These are phyloP conservation scores for Ophidiomyces ophidiicola DNA, from an alignment of 2,329 filamentous ascomycete genomes.

Conservation along the genomic window DNA sequence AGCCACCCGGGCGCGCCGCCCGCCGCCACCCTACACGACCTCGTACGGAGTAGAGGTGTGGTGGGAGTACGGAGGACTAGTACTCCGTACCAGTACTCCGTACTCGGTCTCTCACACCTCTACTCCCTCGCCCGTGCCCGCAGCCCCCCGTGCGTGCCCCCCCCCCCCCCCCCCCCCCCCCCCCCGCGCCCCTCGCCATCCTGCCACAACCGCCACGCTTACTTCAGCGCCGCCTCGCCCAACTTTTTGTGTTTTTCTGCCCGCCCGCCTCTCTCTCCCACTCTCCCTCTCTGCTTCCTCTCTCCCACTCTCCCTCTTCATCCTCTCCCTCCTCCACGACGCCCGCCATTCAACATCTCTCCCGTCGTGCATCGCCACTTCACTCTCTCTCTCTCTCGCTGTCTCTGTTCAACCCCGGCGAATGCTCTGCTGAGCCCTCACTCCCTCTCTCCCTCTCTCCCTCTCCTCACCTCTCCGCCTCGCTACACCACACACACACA, in stretches of 20 bases:
- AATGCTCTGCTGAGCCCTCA: neutral
- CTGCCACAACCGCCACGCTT: slow-evolving; percentile 9
- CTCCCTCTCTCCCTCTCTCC: slow-evolving; percentile 12
- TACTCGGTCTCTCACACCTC: too few relatives aligned
- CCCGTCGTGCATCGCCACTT: slow-evolving; percentile 5
- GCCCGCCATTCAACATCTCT: slow-evolving; percentile 12
- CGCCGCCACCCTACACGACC: too few relatives aligned
- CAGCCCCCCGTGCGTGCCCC: too few relatives aligned
- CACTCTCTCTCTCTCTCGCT: slow-evolving; percentile 15
- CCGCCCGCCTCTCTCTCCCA: neutral
- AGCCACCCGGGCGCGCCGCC: too few relatives aligned
- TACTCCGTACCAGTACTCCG: too few relatives aligned
- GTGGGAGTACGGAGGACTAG: too few relatives aligned
- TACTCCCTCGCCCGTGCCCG: too few relatives aligned
- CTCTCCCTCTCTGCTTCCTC: slow-evolving; percentile 15
- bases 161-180: too few relatives aligned
- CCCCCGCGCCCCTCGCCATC: neutral
- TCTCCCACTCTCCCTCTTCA: slow-evolving; percentile 16
- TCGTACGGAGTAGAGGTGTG: too few relatives aligned
- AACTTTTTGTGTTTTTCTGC: slow-evolving; percentile 4
- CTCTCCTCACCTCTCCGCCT: neutral
- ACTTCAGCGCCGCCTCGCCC: slow-evolving; percentile 1
- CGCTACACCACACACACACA: neutral
- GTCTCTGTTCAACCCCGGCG: neutral
- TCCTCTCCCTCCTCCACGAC: slow-evolving; percentile 14